Conservation (phyloP, 805 yeast genomes). For the Yamadazyma endophytica region DNA sequence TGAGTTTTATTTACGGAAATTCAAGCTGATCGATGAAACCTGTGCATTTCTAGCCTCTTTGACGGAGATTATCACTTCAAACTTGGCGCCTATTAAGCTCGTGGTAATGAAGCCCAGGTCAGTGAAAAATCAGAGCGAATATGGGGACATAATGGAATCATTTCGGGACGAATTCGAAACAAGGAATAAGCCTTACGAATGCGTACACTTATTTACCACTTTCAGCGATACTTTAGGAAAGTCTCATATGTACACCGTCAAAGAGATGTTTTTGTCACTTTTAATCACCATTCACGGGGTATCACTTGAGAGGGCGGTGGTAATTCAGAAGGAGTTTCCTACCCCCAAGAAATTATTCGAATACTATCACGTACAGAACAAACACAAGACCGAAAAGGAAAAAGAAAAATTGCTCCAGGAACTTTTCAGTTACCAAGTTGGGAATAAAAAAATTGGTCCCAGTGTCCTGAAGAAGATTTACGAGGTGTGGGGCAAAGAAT, state of each 20-base stretch:
- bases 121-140: conserved; percentile 49
- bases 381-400: conserved; percentile 16
- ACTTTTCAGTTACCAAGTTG: conserved; percentile 39
- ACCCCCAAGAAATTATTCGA: conserved; percentile 64
- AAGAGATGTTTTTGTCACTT: conserved; percentile 71
- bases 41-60: conserved; percentile 51
- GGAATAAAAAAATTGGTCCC: conserved; percentile 50
- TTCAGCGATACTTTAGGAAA: conserved; percentile 72
- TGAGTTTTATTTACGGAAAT: conserved; percentile 62
- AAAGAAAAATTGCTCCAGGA: conserved; percentile 23
- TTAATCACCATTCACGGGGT: conserved; percentile 79
- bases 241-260: conserved; percentile 62
- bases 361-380: conserved; percentile 34
- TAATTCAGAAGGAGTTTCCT: conserved; percentile 64
- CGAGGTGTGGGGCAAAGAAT: conserved; percentile 67
- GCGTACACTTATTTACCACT: conserved; percentile 29
- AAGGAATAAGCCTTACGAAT: conserved; percentile 20
- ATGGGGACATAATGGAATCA: conserved; percentile 32
- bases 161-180: conserved; percentile 46
- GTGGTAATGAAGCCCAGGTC: conserved; percentile 50
- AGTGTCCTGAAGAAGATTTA: conserved; percentile 49
- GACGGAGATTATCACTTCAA: conserved; percentile 42
- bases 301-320: conserved; percentile 78
- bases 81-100: too few relatives aligned
- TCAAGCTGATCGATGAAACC: conserved; percentile 73